Base-by-base conservation (phyloP, 176 grass and related monocot genomes). In the Oryza punctata region DNA sequence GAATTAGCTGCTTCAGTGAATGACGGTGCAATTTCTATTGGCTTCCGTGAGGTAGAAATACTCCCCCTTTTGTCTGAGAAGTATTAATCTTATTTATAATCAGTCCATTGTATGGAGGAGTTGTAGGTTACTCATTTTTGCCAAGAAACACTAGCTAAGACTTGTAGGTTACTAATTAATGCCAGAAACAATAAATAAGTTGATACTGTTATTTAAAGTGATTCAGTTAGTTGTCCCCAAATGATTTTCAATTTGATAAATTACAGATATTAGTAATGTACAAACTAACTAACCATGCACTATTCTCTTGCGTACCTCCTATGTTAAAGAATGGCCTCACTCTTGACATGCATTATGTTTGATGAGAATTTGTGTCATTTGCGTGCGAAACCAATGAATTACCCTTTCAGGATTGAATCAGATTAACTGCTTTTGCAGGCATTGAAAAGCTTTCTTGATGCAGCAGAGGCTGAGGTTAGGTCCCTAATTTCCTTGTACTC, bases 401-500 rank as follows among this genome's bases (percentile, higher is more conserved):
- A 35, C 78, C 8, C 15, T 68, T 78, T 78, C 46, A 26, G 2
- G 27, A 78, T 59, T 67, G 59, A 83, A 79, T 37, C 82, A 40
- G 21, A 68, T 74, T 43, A 50, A 1, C 71, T 49, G 18, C 45
- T 82, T 78, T 91, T 94, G 46, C 89, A 98, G 96, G 91, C 89
- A 76, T 77, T 96, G 81, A 98, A 94, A 94, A 77, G 43, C 78
- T 98, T 98, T 87, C 96, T 98, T 73, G 93, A 98, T 44, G 87
- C 91, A 67, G 96, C 93, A 63, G 96, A 98, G 80, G 96, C 93
- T 92, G 96, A 94, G 73, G 93, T 95, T 84, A 93, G 96, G 78
- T 94, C 87, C 73, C 85, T 98, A 59, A 95, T 93, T 87, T 94
- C 93, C 63, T 90, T 98, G 83, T 98, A 98, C 87, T 88, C 96